These are phyloP conservation scores for Exophiala spinifera DNA, from an alignment of 2,329 filamentous ascomycete genomes.

Conservation along the genomic window DNA sequence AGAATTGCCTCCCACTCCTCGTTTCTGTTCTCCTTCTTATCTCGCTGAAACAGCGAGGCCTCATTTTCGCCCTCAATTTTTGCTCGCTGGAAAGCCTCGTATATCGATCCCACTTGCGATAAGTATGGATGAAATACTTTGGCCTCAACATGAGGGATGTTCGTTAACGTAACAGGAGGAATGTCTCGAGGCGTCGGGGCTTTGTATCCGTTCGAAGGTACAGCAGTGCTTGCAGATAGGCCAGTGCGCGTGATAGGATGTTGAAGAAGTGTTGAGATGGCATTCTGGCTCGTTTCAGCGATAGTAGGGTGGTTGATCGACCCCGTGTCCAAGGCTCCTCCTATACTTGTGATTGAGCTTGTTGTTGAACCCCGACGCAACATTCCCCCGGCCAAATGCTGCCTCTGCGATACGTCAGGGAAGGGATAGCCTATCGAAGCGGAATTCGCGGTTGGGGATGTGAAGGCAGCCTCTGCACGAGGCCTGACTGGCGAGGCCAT, in stretches of 20 bases:
- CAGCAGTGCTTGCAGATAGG: conserved; percentile 72
- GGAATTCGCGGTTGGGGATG: conserved; percentile 18
- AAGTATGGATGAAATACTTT: conserved; percentile 82
- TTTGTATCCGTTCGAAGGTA: conserved; percentile 67
- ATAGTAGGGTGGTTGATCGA: conserved; percentile 51
- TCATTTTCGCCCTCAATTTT: conserved; percentile 72
- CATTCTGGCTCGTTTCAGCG: conserved; percentile 79
- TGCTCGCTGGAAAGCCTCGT: conserved; percentile 81
- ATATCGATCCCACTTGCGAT: conserved; percentile 77
- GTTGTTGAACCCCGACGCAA: conserved; percentile 74
- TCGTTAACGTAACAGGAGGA: conserved; percentile 85
- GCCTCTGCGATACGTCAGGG: conserved; percentile 19
- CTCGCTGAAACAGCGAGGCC: conserved; percentile 45
- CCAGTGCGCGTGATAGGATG: conserved; percentile 87
- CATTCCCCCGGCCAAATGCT: conserved; percentile 9
- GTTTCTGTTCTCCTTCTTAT: conserved; percentile 37
- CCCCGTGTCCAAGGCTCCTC: conserved; percentile 75
- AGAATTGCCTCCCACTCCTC: conserved; percentile 51
- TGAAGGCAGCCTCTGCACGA: conserved; percentile 10
- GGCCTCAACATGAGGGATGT: conserved; percentile 75
- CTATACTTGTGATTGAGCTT: conserved; percentile 84
- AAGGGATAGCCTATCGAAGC: conserved; percentile 25
- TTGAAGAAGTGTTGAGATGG: conserved; percentile 91
- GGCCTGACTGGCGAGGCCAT: conserved; percentile 22
- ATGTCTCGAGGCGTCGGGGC: conserved; percentile 86